phyloP scores from a whole-genome alignment of 2,329 filamentous ascomycete genomes.

The Magnaporthiopsis incrustans region DNA sequence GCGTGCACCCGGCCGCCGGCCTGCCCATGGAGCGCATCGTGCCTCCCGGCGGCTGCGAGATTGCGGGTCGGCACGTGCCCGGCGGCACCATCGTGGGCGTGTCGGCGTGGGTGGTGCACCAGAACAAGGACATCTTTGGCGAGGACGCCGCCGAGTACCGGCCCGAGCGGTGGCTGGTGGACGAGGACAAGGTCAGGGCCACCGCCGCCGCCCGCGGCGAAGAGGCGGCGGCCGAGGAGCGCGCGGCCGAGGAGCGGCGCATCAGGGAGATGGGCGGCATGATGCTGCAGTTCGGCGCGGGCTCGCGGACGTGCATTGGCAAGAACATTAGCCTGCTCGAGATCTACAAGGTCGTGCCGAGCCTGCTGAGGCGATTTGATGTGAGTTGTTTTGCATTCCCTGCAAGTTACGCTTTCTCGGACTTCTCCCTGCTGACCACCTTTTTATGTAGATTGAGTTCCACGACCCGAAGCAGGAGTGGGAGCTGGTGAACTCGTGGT shows the following conservation, averaged over 20 bases:
- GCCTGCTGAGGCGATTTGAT: constrained; percentile 56
- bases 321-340: constrained; percentile 57
- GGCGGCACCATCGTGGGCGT: constrained; percentile 69
- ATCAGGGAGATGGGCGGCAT: constrained; percentile 59
- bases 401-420: neutral
- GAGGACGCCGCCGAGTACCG: constrained; percentile 55
- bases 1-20: constrained; percentile 66
- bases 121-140: constrained; percentile 60
- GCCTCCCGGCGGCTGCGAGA: constrained; percentile 53
- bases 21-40: constrained; percentile 67
- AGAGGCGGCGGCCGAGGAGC: constrained; percentile 10
- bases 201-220: constrained; percentile 9
- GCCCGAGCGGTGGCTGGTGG: constrained; percentile 59
- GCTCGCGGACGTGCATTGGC: constrained; percentile 61
- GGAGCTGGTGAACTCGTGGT: constrained; percentile 54
- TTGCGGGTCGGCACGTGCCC: constrained; percentile 53
- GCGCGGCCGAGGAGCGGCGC: constrained; percentile 38
- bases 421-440: neutral
- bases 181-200: constrained; percentile 24
- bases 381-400: constrained; percentile 23
- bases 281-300: constrained; percentile 70
- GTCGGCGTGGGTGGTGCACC: constrained; percentile 68
- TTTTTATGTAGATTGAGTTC: constrained; percentile 37
- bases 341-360: constrained; percentile 56
- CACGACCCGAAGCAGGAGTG: constrained; percentile 47